Conservation (phyloP, 805 yeast species). For the Candida tammaniensis region DNA sequence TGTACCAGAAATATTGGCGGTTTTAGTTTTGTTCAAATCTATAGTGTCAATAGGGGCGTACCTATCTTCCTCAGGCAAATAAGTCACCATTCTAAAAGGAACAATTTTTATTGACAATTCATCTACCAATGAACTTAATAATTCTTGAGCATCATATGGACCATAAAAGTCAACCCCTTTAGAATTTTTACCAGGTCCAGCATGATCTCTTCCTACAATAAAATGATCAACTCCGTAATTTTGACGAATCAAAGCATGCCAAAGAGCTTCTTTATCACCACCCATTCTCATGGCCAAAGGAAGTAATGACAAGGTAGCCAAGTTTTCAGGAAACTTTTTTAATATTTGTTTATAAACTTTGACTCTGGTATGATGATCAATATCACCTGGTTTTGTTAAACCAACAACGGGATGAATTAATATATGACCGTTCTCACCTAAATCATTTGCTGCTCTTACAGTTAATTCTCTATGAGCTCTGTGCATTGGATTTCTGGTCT, state of each 20-base stretch:
- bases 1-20: constrained; percentile 92
- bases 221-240: constrained; percentile 96
- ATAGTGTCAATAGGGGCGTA: constrained; percentile 94
- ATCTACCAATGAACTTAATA: constrained; percentile 69
- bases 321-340: constrained; percentile 90
- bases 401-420: constrained; percentile 97
- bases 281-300: constrained; percentile 99
- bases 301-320: constrained; percentile 82
- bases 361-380: constrained; percentile 96
- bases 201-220: constrained; percentile 97
- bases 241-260: constrained; percentile 97
- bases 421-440: constrained; percentile 70
- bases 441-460: constrained; percentile 92
- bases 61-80: constrained; percentile 91
- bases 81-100: constrained; percentile 96
- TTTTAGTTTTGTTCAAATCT: constrained; percentile 65
- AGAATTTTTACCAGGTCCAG: constrained; percentile 90
- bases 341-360: constrained; percentile 90
- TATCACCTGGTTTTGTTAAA: constrained; percentile 94
- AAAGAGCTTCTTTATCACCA: constrained; percentile 96
- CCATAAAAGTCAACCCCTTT: constrained; percentile 93
- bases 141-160: constrained; percentile 92
- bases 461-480: constrained; percentile 97
- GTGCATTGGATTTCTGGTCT: constrained; percentile 98
- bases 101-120: constrained; percentile 84